Evolutionary conservation across 805 yeast genomes (phyloP).

Genomic region (Komagataella pseudopastoris): DNA sequence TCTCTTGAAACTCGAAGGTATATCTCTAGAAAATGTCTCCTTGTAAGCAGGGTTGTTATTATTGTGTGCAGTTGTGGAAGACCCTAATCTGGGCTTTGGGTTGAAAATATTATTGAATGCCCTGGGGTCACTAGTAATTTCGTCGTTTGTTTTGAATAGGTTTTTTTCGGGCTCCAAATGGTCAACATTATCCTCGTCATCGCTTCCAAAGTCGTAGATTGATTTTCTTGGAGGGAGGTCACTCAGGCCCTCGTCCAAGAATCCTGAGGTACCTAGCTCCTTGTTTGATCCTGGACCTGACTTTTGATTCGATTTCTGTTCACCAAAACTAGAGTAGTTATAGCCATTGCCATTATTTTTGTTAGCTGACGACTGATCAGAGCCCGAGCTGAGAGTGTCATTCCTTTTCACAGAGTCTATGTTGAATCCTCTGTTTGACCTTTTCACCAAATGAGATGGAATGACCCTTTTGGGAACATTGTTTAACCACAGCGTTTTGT

Average conservation of each 20-base stretch:
- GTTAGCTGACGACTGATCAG: background rate
- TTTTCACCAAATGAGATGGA: constrained; percentile 1
- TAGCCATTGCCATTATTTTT: background rate
- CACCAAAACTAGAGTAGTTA: background rate
- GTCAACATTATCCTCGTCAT: constrained; percentile 24
- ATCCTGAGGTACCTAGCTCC: background rate
- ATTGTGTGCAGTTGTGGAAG: background rate
- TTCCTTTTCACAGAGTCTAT: constrained; percentile 1
- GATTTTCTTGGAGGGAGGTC: constrained; percentile 39
- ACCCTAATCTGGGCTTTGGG: background rate
- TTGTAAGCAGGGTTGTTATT: background rate
- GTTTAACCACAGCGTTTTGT: constrained; percentile 1
- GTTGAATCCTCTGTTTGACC: background rate
- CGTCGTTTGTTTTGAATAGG: constrained; percentile 15
- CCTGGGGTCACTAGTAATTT: constrained; percentile 22
- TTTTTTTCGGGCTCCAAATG: constrained; percentile 17
- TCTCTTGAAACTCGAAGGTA: background rate
- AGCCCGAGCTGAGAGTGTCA: background rate
- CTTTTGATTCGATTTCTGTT: background rate
- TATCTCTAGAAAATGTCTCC: background rate
- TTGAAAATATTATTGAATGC: constrained; percentile 31
- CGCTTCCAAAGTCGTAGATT: constrained; percentile 29
- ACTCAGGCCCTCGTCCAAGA: constrained; percentile 13
- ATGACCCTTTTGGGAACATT: background rate
- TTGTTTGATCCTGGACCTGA: background rate